A percentile compares a stretch with the other conserved stretches of the same genome.
Evolutionary conservation across 208 protist species (phyloP).

Genomic region (Tritrichomonas foetus): DNA sequence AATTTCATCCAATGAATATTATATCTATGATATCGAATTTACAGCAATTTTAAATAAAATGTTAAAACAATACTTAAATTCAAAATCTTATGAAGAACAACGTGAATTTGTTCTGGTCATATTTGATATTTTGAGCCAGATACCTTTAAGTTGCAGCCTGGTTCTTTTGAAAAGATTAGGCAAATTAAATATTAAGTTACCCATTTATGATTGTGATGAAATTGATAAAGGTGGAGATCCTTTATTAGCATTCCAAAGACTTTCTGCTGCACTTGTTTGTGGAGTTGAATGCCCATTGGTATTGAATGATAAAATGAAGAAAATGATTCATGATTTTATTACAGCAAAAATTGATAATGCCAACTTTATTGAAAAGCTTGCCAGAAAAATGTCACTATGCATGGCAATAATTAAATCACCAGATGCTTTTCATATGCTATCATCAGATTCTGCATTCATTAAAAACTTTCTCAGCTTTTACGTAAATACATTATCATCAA

Average conservation of each 20-base stretch:
- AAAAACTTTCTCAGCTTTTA: neutral
- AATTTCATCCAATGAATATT: neutral
- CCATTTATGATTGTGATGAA: neutral
- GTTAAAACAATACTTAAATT: neutral
- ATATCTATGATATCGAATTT: neutral
- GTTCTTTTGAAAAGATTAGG: neutral
- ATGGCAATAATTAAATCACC: neutral
- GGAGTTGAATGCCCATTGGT: no score
- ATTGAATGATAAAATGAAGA: no score
- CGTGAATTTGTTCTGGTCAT: neutral
- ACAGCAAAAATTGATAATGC: no score
- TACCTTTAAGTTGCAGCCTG: neutral
- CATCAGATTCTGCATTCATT: neutral
- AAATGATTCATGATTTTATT: no score
- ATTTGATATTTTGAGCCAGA: neutral
- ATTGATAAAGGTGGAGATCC: neutral
- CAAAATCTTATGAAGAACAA: neutral
- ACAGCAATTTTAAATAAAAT: neutral
- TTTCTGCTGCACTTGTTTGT: neutral
- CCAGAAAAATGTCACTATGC: neutral
- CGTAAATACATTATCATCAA: neutral
- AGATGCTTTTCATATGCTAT: neutral
- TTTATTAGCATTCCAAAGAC: neutral
- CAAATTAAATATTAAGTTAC: neutral
- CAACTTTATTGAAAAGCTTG: neutral